A percentile compares a stretch with the other conserved stretches of the same genome.
Evolutionary conservation across 306 rosid genomes (phyloP).

Genomic region (Trifolium dubium): DNA sequence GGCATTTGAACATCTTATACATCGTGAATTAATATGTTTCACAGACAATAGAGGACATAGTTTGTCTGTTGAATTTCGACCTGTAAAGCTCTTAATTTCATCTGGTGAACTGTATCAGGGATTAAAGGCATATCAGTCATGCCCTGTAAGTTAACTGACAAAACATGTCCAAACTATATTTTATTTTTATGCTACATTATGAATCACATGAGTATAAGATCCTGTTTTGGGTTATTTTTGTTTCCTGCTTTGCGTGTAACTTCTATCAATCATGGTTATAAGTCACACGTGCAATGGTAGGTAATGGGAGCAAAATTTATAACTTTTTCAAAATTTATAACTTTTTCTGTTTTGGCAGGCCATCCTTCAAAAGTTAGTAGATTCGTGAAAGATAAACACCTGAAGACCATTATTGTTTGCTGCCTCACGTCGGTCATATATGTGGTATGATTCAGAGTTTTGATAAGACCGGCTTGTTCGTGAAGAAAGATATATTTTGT

Average conservation of each 20-base stretch:
- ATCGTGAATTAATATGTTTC: slow-evolving; percentile 73
- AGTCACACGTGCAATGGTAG: slow-evolving; percentile 1
- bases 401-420: slow-evolving; percentile 31
- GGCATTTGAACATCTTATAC: slow-evolving; percentile 93
- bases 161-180: slow-evolving; percentile 1
- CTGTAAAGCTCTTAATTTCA: slow-evolving; percentile 77
- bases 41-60: slow-evolving; percentile 72
- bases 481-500: slow-evolving; percentile 24
- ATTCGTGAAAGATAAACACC: slow-evolving; percentile 51
- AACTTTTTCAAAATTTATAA: slow-evolving; percentile 37
- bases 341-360: slow-evolving; percentile 57
- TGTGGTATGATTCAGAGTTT: slow-evolving; percentile 21
- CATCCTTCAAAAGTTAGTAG: slow-evolving; percentile 65
- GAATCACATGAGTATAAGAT: slow-evolving; percentile 14
- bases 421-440: slow-evolving; percentile 28
- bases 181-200: slow-evolving; percentile 16
- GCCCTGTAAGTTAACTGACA: slow-evolving; percentile 74
- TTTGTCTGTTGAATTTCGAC: slow-evolving; percentile 71
- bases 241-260: slow-evolving; percentile 14
- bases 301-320: slow-evolving; percentile 27
- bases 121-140: slow-evolving; percentile 60
- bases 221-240: slow-evolving; percentile 11
- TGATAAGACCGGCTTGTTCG: slow-evolving; percentile 12
- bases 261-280: slow-evolving; percentile 16
- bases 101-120: slow-evolving; percentile 69